Conservation (phyloP, 805 yeast species). For the Candida silvatica region DNA sequence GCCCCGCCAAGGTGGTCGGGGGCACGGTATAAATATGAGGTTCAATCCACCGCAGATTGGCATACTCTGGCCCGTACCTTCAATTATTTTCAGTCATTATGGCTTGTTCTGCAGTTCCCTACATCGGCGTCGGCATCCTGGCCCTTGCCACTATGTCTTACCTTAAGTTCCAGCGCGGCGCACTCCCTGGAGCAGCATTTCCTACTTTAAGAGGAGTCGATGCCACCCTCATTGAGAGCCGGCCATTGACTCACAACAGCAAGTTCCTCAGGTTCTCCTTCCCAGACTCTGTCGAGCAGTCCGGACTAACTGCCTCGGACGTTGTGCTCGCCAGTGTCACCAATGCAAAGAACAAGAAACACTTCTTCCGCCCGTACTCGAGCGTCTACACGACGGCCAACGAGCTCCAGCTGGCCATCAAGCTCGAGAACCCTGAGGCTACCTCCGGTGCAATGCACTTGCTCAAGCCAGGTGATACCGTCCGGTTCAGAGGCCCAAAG, state of each 20-base stretch:
- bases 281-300: not conserved
- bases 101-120: no score
- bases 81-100: no score
- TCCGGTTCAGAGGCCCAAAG: slow-evolving; percentile 3
- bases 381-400: slow-evolving; percentile 5
- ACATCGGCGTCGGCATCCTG: no score
- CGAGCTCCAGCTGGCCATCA: slow-evolving; percentile 5
- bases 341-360: not conserved
- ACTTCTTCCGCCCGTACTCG: slow-evolving; percentile 4
- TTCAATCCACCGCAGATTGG: no score
- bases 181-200: not conserved
- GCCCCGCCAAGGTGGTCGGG: no score
- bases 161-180: no score
- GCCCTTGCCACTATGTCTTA: no score
- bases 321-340: not conserved
- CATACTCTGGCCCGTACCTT: no score
- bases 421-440: slow-evolving; percentile 1
- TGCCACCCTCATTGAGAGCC: not conserved
- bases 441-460: slow-evolving; percentile 1
- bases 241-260: slow-evolving; percentile 1
- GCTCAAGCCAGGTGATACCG: slow-evolving; percentile 3
- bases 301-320: not conserved
- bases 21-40: no score
- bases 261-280: slow-evolving; percentile 1
- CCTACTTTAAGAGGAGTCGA: not conserved